Evolutionary conservation across 495 filamentous ascomycete genomes (phyloP).

Genomic region (Amorphotheca resinae): DNA sequence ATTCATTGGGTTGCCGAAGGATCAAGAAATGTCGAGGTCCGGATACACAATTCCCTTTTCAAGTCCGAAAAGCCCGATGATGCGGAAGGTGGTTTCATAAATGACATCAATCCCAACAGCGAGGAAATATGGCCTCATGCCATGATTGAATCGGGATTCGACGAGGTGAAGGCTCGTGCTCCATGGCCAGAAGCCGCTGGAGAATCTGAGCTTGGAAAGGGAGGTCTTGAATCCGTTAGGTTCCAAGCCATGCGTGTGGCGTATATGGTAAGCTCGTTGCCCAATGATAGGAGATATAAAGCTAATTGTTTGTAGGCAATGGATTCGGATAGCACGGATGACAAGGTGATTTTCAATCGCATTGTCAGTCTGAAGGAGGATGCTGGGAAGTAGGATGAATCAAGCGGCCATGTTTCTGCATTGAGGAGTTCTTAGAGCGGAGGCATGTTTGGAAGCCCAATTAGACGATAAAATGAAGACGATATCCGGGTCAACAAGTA

Average conservation of each 20-base stretch:
- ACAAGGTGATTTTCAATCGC: conserved; percentile 73
- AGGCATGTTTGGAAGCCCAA: too few relatives aligned
- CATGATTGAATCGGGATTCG: conserved; percentile 72
- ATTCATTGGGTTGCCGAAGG: conserved; percentile 81
- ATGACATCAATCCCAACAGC: conserved; percentile 75
- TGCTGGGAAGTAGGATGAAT: conserved; percentile 54
- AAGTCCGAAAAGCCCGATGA: conserved; percentile 65
- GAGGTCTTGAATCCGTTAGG: conserved; percentile 58
- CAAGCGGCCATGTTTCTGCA: too few relatives aligned
- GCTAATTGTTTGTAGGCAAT: conserved; percentile 33
- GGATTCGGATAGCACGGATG: conserved; percentile 67
- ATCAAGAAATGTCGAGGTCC: conserved; percentile 60
- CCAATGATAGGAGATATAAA: not conserved
- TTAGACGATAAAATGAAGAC: too few relatives aligned
- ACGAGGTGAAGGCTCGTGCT: conserved; percentile 59
- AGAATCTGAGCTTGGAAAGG: conserved; percentile 42
- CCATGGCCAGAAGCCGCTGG: conserved; percentile 75
- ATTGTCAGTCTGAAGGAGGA: conserved; percentile 94
- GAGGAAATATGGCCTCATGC: conserved; percentile 68
- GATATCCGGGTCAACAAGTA: too few relatives aligned
- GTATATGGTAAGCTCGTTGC: conserved; percentile 48
- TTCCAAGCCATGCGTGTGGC: conserved; percentile 90
- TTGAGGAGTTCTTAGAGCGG: too few relatives aligned
- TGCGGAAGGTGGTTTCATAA: conserved; percentile 63
- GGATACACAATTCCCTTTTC: conserved; percentile 76